These are phyloP conservation scores for Thermothelomyces thermophilus DNA, from an alignment of 2,329 filamentous ascomycete species.

Conservation along the genomic window DNA sequence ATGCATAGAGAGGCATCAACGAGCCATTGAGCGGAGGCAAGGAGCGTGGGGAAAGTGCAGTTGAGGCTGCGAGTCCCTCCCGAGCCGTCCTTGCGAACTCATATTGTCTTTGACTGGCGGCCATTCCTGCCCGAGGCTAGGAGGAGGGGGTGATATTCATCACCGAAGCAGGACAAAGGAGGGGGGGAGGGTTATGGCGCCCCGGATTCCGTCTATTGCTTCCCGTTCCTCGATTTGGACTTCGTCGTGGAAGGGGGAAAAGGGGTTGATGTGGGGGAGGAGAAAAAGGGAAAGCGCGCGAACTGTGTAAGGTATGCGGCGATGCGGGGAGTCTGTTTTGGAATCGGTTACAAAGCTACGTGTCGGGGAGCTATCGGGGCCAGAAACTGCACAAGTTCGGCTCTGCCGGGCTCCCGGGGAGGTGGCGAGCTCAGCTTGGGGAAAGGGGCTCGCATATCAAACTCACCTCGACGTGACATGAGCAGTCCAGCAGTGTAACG, in stretches of 20 bases:
- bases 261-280: too few species aligned
- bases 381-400: conserved; percentile 9
- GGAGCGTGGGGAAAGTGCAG: conserved; percentile 18
- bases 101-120: background rate
- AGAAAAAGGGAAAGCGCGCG: background rate
- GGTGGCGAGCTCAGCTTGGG: background rate
- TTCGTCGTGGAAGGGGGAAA: too few species aligned
- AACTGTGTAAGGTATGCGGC: background rate
- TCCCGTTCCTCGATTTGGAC: too few species aligned
- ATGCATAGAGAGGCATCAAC: conserved; percentile 20
- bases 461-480: background rate
- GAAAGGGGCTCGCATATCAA: background rate
- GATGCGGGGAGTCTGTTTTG: conserved; percentile 1
- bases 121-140: conserved; percentile 7
- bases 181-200: too few species aligned
- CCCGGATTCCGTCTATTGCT: too few species aligned
- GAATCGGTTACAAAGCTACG: conserved; percentile 3
- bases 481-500: background rate
- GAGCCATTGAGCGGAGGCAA: conserved; percentile 13
- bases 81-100: background rate
- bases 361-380: conserved; percentile 11
- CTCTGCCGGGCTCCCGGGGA: background rate
- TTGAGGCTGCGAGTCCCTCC: background rate
- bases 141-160: background rate
- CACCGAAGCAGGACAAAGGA: too few species aligned